Evolutionary conservation across 768 basidiomycete species (phyloP), one percentile per base, ranked within the genome.

Genomic region (Antrodiella citrinella): DNA sequence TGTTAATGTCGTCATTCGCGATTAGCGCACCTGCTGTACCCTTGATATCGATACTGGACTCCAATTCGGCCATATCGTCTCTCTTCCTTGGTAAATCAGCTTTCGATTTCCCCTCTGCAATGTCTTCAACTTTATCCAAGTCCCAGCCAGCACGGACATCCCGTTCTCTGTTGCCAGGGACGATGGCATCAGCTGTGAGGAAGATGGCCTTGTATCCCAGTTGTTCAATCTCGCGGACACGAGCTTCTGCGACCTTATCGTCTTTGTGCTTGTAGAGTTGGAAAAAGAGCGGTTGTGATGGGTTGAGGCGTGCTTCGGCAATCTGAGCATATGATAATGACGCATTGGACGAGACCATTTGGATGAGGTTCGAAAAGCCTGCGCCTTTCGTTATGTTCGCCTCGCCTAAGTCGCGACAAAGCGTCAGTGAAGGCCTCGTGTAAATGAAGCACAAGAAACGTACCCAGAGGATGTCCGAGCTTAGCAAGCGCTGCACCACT

Each of bases 131-230:
- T 39, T 77, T 84, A 58, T 81, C 82, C 19, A 74, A 51, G 47
- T 69, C 70, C 60, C 72, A 84, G 10, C 80, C 77, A 51, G 74
- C 77, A 49, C 78, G 75, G 39, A 80, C 78, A 58, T 91, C 89
- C 49, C 74, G 69, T 65, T 91, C 89, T 43, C 91, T 76, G 57
- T 91, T 92, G 7, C 88, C 85, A 2, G 84, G 72, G 38, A 86
- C 80, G n/a, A 89, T 72, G 0, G 90, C 87, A 66, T 97, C 93
- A 2, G 95, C 92, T 2, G 93, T 96, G 49, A 97, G 72, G 64
- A 91, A 91, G 51, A 97, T 87, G 0, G 88, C 91, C 44, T 84
- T 90, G 66, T 86, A 94, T 0, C 91, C 90, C 3, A 88, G 66
- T 24, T 65, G 62, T 51, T 86, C 84, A 19, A 91, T 77, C 45